A percentile compares a stretch with the other conserved stretches of the same genome.
These are phyloP conservation scores for Triticum timopheevii DNA, from an alignment of 176 grass and related monocot genomes.

Conservation along the genomic window DNA sequence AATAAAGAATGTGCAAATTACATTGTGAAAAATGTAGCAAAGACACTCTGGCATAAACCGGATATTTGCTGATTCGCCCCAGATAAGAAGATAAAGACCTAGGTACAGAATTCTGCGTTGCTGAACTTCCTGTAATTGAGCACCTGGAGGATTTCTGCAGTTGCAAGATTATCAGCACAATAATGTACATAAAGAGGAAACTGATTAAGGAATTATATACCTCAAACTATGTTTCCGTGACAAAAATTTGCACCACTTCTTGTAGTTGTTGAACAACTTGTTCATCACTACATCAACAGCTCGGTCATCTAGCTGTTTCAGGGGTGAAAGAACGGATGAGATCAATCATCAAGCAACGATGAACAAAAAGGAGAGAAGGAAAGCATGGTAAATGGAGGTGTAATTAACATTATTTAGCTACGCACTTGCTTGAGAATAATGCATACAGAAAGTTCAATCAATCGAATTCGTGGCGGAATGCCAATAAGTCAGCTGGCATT, in stretches of 20 bases:
- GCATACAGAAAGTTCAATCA: conserved; percentile 7
- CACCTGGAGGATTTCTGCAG: conserved; percentile 61
- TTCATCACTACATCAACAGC: conserved; percentile 80
- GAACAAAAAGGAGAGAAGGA: conserved; percentile 2
- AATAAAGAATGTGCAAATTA: conserved; percentile 29
- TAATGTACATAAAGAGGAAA: conserved; percentile 11
- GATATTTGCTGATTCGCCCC: conserved; percentile 91
- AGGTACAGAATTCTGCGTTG: conserved; percentile 88
- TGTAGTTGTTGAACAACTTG: conserved; percentile 95
- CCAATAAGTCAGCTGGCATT: not conserved
- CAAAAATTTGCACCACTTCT: conserved; percentile 95
- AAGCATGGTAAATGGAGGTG: conserved; percentile 17
- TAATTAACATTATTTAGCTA: conserved; percentile 18
- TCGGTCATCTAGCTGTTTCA: conserved; percentile 82
- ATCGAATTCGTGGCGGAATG: not conserved
- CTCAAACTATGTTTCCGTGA: conserved; percentile 82
- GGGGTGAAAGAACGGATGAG: conserved; percentile 11
- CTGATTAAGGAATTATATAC: conserved; percentile 30
- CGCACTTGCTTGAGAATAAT: conserved; percentile 1
- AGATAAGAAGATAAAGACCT: conserved; percentile 94
- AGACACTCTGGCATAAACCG: conserved; percentile 96
- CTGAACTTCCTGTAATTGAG: conserved; percentile 72
- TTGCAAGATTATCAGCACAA: conserved; percentile 31
- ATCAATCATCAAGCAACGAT: not conserved
- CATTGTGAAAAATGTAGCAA: conserved; percentile 98